phyloP scores from a whole-genome alignment of 2,329 filamentous ascomycete genomes.

The Neonectria punicea region DNA sequence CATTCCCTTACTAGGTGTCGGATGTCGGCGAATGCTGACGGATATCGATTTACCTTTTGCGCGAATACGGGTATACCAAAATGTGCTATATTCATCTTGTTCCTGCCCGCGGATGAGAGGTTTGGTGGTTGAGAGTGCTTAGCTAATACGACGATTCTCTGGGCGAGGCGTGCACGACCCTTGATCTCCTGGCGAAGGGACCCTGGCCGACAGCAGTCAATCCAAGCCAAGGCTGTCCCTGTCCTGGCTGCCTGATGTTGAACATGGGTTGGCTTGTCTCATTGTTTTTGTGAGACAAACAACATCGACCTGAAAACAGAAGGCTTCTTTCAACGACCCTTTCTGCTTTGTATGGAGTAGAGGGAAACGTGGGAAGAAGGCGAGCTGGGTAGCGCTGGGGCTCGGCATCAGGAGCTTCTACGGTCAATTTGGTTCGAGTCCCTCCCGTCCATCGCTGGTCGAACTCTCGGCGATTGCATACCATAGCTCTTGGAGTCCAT shows the following conservation, averaged over 20 bases:
- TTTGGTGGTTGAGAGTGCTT: neutral
- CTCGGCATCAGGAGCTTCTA: neutral
- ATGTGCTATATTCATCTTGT: neutral
- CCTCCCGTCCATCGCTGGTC: too few relatives aligned
- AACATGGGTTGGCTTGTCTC: slow-evolving; percentile 23
- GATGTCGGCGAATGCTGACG: slow-evolving; percentile 13
- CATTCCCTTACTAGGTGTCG: slow-evolving; percentile 2
- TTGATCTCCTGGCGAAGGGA: neutral
- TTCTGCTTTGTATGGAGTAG: neutral
- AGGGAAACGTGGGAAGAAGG: neutral
- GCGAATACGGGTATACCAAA: neutral
- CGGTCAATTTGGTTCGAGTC: neutral
- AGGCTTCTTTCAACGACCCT: neutral
- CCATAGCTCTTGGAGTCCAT: neutral
- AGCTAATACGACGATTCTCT: neutral
- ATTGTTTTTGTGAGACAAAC: slow-evolving; percentile 8
- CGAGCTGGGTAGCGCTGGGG: neutral
- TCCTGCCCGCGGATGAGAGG: neutral
- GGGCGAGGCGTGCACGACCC: slow-evolving; percentile 4
- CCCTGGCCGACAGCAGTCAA: neutral
- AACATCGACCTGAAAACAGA: slow-evolving; percentile 5
- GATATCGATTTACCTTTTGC: slow-evolving; percentile 6
- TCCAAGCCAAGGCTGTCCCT: slow-evolving; percentile 1
- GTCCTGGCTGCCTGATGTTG: slow-evolving; percentile 10
- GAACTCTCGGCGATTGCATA: too few relatives aligned